Evolutionary conservation across 192 early-diverging fungal genomes (phyloP).

Genomic region (Podila epigama): DNA sequence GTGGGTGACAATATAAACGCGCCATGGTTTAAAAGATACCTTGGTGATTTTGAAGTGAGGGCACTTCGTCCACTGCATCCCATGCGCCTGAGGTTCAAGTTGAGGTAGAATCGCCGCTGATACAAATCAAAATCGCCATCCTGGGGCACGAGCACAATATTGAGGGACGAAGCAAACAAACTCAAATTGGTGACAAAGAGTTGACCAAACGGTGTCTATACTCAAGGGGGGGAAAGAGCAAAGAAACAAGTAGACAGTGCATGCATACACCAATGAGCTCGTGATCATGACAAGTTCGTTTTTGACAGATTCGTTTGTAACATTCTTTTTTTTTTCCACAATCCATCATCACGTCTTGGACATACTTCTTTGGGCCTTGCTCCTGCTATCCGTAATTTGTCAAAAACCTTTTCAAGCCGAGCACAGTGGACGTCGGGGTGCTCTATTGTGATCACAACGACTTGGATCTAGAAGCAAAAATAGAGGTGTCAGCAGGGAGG

Average conservation of each 20-base stretch:
- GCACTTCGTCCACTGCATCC: slow-evolving; percentile 61
- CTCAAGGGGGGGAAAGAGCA: no score
- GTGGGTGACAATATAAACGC: no score
- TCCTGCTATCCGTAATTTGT: slow-evolving; percentile 19
- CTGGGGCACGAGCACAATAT: slow-evolving; percentile 56
- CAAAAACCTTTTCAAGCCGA: slow-evolving; percentile 39
- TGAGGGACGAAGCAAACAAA: slow-evolving; percentile 52
- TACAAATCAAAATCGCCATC: slow-evolving; percentile 58
- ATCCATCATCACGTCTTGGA: no score
- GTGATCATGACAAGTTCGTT: no score
- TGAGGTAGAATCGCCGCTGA: slow-evolving; percentile 54
- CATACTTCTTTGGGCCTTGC: slow-evolving; percentile 40
- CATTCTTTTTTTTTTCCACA: no score
- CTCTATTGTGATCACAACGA: slow-evolving; percentile 21
- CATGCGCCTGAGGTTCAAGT: slow-evolving; percentile 57
- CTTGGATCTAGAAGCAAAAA: slow-evolving; percentile 11
- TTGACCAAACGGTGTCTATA: slow-evolving; percentile 56
- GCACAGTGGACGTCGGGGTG: slow-evolving; percentile 28
- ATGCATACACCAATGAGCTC: no score
- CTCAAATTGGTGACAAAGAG: slow-evolving; percentile 57
- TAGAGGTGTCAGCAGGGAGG: not conserved
- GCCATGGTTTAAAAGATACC: slow-evolving; percentile 16
- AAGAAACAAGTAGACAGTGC: not conserved
- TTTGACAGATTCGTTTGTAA: no score
- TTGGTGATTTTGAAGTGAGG: slow-evolving; percentile 56